Conservation (phyloP, 495 filamentous ascomycete genomes). For the Thermothielavioides terrestris region DNA sequence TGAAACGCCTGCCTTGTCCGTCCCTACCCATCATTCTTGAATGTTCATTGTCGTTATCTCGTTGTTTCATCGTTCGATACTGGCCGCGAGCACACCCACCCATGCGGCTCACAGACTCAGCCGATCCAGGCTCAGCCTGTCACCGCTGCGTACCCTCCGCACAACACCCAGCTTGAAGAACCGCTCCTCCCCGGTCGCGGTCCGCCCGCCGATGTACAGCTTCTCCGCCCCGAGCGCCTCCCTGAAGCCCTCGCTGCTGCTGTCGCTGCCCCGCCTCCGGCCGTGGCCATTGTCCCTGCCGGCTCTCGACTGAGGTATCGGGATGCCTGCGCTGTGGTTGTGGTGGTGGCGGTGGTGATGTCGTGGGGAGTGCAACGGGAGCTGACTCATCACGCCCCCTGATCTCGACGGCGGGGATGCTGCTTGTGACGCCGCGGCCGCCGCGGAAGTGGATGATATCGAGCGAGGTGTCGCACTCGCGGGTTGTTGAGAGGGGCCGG, state of each 20-base stretch:
- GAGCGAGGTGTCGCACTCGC: constrained; percentile 8
- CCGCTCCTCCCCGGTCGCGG: constrained; percentile 75
- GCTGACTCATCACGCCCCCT: constrained; percentile 33
- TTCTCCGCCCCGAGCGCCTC: constrained; percentile 66
- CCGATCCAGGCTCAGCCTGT: constrained; percentile 48
- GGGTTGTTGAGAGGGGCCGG: constrained; percentile 26
- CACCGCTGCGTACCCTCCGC: constrained; percentile 45
- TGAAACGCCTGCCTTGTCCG: not conserved
- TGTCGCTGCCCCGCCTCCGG: constrained; percentile 67
- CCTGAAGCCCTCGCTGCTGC: constrained; percentile 66
- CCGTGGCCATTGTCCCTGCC: constrained; percentile 9
- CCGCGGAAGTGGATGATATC: constrained; percentile 20
- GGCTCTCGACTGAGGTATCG: constrained; percentile 23
- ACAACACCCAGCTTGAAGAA: constrained; percentile 67
- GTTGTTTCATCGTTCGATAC: not conserved
- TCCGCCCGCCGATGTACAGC: constrained; percentile 84
- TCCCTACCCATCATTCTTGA: not conserved
- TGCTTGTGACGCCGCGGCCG: constrained; percentile 16
- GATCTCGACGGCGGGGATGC: constrained; percentile 29
- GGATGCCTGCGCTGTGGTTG: constrained; percentile 28
- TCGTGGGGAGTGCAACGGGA: constrained; percentile 37
- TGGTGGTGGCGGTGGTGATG: constrained; percentile 30
- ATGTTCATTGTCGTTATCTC: not conserved
- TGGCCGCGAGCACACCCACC: too few relatives aligned
- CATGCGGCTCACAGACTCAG: constrained; percentile 44